Conservation (phyloP, 805 yeast genomes). For the Kuraishia floccosa region DNA sequence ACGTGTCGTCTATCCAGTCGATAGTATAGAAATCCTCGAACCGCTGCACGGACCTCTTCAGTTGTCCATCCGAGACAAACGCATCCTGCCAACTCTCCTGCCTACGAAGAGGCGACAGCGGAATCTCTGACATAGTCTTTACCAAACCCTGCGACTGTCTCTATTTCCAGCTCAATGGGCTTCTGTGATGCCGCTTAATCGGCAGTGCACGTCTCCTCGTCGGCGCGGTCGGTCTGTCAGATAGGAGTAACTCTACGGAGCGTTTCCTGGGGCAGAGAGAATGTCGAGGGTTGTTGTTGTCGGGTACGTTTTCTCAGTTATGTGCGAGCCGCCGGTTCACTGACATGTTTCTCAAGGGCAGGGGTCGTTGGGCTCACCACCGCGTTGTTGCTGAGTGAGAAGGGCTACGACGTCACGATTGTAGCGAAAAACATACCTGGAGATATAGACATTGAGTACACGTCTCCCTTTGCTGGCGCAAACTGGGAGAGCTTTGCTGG, state of each 20-base stretch:
- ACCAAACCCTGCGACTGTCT: too few relatives aligned
- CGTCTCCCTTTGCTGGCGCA: constrained; percentile 77
- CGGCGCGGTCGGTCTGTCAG: too few relatives aligned
- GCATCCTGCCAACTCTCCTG: too few relatives aligned
- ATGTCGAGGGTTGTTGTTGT: constrained; percentile 4
- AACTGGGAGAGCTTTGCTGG: constrained; percentile 59
- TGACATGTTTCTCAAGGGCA: constrained; percentile 18
- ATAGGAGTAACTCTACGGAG: too few relatives aligned
- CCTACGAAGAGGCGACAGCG: too few relatives aligned
- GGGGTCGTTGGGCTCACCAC: constrained; percentile 49
- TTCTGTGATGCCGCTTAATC: too few relatives aligned
- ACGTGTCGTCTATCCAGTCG: constrained; percentile 60
- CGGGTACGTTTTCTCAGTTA: too few relatives aligned
- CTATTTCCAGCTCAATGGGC: too few relatives aligned
- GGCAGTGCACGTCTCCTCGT: too few relatives aligned
- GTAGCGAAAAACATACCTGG: constrained; percentile 34
- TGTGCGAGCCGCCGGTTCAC: too few relatives aligned
- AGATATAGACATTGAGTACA: constrained; percentile 14
- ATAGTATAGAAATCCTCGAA: constrained; percentile 56
- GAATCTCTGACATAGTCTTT: too few relatives aligned
- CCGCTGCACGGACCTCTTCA: constrained; percentile 21
- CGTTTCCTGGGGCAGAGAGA: neutral
- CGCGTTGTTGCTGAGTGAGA: constrained; percentile 28
- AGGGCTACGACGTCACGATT: constrained; percentile 29
- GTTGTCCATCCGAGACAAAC: neutral